Evolutionary conservation across 192 early-diverging fungal species (phyloP), one percentile per base, ranked within the genome.

Genomic region (Coemansia sp.): DNA sequence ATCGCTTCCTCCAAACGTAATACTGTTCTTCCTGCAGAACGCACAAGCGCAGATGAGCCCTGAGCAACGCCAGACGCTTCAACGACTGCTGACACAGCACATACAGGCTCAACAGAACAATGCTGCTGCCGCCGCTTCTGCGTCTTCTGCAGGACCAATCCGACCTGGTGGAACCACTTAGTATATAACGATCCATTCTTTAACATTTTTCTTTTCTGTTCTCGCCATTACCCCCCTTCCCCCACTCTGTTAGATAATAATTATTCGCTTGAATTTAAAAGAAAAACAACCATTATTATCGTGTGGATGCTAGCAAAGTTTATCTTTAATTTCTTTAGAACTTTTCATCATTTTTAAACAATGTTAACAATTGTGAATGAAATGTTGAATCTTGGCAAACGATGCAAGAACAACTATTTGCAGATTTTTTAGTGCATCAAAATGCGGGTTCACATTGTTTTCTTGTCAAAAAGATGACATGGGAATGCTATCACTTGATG

Each of bases 11-110:
- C 77, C 65, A 21, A 61, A 71, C 41, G 37, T 71, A 7, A 71
- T 79, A n/a, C 8, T 67, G 46, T 63, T 55, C 61, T 41, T 74
- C 65, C 57, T 74, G 22, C 65, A 71, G 41, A 71, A 71, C 40
- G 65, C 72, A 0, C 77, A 74, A 40, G 49, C 67, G 3, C 77
- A 73, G 57, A 16, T 79, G 41, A 43, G 68, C 7, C 47, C 63
- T 10, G 72, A 79, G 15, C 68, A 71, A 40, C 68, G 72, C 9
- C 45, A 61, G 42, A 12, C 61, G 3, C 65, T 79, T 18, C 72
- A 74, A 40, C 77, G 62, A 8, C 16, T 63, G n/a, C 51, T 79
- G 26, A 57, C 51, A 4, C 68, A 71, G 18, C 68, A 71, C n/a
- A 54, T 71, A 12, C 66, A 69, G 32, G 11, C 56, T 0, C 74